Base-by-base conservation (phyloP, 1,139 yeast genomes). In the Sugiyamaella novakii region DNA sequence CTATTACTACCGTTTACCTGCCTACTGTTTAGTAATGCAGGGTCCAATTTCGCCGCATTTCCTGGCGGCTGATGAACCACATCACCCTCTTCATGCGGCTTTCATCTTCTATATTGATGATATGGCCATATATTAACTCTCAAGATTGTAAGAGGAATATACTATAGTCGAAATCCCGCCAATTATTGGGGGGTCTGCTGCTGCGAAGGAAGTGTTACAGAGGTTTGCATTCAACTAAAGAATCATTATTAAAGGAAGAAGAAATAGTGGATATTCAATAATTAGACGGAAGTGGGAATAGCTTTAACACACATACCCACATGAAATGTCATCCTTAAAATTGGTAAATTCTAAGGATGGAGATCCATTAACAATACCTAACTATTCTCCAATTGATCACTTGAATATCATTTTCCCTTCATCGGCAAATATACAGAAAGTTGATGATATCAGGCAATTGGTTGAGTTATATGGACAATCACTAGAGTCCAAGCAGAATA, bases 401-500 rank as follows among this genome's bases (percentile, higher is more conserved):
- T 61, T 76, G 15, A 62, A 65, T 22, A 61, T 68, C 22, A 58
- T 75, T n/a, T 61, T 66, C 37, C 46, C 55, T 2, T 46, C 56
- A 12, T 53, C 64, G 5, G 53, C 57, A 8, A 56, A 51, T 30
- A 42, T 63, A 22, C 45, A 52, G 14, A 51, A 53, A 24, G 52
- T 62, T 8, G 49, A 52, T 3, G 59, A 55, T 44, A 55, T 65
- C 11, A 52, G 46, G 22, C 58, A 51, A 31, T 56, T 58, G 33
- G 59, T 64, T 2, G 69, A 73, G 46, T 51, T 62, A 1, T 81
- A 82, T 65, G 80, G 71, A 71, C 35, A 60, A 85, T 24, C 76
- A 75, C 49, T 49, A 57, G 8, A 72, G 76, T 41, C 75, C 83
- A 30, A 36, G 52, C 58, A 29, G 42, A 38, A 58, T 5, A 30